Evolutionary conservation across 257 asterid species (phyloP), one percentile per base, ranked within the genome.

Genomic region (Oldenlandia corymbosa): DNA sequence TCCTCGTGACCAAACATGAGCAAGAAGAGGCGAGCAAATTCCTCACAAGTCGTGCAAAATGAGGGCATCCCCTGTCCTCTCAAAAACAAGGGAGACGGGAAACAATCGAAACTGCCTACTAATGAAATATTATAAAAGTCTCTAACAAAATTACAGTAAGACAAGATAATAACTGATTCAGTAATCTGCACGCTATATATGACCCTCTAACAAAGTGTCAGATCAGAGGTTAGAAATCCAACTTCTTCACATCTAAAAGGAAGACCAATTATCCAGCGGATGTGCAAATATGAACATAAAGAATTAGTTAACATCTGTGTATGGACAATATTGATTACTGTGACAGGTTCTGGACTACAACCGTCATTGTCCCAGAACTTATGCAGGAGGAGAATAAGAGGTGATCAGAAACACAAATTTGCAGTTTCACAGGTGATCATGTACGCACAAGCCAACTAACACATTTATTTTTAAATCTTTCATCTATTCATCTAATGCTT

Each of bases 401-500:
- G 48, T 12, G 10, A 30, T 32, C 17, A 66, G 16, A 34, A 43
- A 46, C 3, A 8, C 23, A 43, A 4, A 54, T 41, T 21, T 65
- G 30, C 43, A n/a, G 10, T 43, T 7, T 32, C 28, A 47, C 7
- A 37, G 21, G 28, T 24, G 21, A 45, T 45, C 26, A 59, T 31
- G 58, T 58, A 31, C 1, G 23, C 47, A 30, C 7, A 30, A 30
- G 45, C 24, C 46, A 54, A 42, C 26, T 46, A 13, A 41, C 11
- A 55, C 45, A 24, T 10, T 5, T 0, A 21, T 34, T 49, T 16
- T 55, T 46, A 21, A 11, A 28, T 43, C 32, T 56, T 42, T 66
- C 56, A 11, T 17, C 28, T 27, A 54, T 55, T 66, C 45, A 45
- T 30, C n/a, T n/a, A n/a, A n/a, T n/a, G n/a, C n/a, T n/a, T n/a